Evolutionary conservation across 2,329 filamentous ascomycete species (phyloP).

Genomic region (Byssochlamys sp.): DNA sequence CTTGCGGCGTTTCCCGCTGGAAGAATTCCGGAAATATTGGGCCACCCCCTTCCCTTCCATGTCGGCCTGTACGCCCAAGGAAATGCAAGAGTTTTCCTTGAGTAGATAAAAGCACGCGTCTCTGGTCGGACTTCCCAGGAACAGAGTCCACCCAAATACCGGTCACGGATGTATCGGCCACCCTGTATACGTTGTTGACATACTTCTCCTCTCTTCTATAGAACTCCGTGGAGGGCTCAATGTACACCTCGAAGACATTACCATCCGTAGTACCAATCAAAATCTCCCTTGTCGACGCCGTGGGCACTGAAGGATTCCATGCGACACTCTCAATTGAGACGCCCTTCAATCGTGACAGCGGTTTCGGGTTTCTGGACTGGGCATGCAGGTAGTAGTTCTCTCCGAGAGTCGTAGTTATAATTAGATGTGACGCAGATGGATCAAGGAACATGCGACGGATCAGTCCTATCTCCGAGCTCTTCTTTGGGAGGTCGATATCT

Average conservation of each 20-base stretch:
- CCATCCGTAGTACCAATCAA: constrained; percentile 85
- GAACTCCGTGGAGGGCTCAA: constrained; percentile 89
- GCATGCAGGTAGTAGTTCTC: constrained; percentile 98
- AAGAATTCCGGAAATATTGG: constrained; percentile 83
- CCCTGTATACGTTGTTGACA: constrained; percentile 70
- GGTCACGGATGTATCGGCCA: constrained; percentile 71
- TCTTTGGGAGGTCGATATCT: constrained; percentile 97
- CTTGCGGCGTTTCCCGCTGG: constrained; percentile 69
- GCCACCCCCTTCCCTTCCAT: constrained; percentile 65
- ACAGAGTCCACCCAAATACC: constrained; percentile 77
- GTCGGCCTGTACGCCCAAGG: constrained; percentile 63
- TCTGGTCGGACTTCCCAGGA: constrained; percentile 56
- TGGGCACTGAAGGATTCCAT: constrained; percentile 89
- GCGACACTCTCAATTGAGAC: constrained; percentile 81
- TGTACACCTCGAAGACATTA: constrained; percentile 87
- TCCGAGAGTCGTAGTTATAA: constrained; percentile 80
- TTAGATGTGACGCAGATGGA: constrained; percentile 85
- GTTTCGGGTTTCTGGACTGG: constrained; percentile 78
- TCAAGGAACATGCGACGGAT: constrained; percentile 96
- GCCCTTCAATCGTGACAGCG: constrained; percentile 70
- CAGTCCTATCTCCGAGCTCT: constrained; percentile 77
- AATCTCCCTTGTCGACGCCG: constrained; percentile 88
- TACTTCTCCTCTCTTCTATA: constrained; percentile 93
- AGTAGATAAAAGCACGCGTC: constrained; percentile 72
- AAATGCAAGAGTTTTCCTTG: constrained; percentile 71